Conservation (phyloP, 441 rosid genomes). For the Hypseocharis bilobata region DNA sequence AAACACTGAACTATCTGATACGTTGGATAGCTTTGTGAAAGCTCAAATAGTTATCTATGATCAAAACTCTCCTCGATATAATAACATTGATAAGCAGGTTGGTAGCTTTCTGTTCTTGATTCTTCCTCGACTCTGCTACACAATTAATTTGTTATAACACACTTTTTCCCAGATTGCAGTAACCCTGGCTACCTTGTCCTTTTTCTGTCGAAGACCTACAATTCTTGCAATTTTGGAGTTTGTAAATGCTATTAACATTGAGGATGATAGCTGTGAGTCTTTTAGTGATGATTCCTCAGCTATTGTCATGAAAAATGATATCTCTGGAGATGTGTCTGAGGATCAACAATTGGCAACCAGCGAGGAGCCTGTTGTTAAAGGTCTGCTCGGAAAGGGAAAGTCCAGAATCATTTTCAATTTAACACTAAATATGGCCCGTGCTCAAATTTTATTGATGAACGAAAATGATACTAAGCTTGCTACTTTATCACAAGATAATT, state of each 20-base stretch:
- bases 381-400: slow-evolving; percentile 92
- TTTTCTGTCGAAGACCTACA: slow-evolving; percentile 93
- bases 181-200: slow-evolving; percentile 75
- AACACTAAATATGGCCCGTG: slow-evolving; percentile 77
- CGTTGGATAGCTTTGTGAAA: slow-evolving; percentile 83
- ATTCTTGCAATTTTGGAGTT: slow-evolving; percentile 90
- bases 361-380: slow-evolving; percentile 63
- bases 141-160: slow-evolving; percentile 8
- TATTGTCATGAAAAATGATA: slow-evolving; percentile 33
- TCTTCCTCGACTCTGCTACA: not conserved
- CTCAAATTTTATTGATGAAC: slow-evolving; percentile 85
- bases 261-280: slow-evolving; percentile 54
- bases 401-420: slow-evolving; percentile 72
- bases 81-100: slow-evolving; percentile 74
- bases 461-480: slow-evolving; percentile 85
- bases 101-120: slow-evolving; percentile 19
- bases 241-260: slow-evolving; percentile 59
- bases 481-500: slow-evolving; percentile 80
- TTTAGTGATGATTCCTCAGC: slow-evolving; percentile 50
- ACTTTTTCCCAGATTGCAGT: slow-evolving; percentile 57
- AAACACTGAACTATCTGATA: slow-evolving; percentile 36
- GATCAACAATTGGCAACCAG: slow-evolving; percentile 25
- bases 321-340: slow-evolving; percentile 33
- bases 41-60: slow-evolving; percentile 80
- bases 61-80: slow-evolving; percentile 59